Evolutionary conservation across 2,329 filamentous ascomycete genomes (phyloP).

Genomic region (Metarhizium sp.): DNA sequence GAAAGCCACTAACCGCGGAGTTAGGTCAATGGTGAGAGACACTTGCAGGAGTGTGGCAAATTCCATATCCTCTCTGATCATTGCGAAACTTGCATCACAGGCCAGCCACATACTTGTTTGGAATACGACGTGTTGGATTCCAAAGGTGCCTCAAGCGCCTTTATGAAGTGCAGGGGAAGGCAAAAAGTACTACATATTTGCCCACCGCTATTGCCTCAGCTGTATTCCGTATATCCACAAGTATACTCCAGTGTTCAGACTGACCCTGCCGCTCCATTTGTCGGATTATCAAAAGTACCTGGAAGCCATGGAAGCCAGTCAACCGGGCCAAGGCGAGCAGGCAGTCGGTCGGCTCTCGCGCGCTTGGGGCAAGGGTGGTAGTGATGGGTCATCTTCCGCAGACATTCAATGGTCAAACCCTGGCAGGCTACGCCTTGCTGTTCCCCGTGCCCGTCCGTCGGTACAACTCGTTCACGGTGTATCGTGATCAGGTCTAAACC

Average conservation of each 20-base stretch:
- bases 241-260: background rate
- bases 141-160: background rate
- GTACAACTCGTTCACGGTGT: background rate
- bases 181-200: too few species aligned
- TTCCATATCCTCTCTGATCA: background rate
- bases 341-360: background rate
- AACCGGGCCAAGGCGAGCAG: background rate
- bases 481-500: background rate
- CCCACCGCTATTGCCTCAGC: too few species aligned
- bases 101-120: background rate
- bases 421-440: background rate
- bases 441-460: background rate
- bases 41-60: background rate
- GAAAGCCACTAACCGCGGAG: background rate
- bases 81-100: background rate
- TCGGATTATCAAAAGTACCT: background rate
- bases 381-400: background rate
- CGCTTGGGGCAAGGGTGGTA: background rate
- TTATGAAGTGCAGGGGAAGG: background rate
- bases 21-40: background rate
- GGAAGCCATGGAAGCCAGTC: background rate
- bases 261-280: background rate
- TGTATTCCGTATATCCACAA: background rate
- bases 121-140: background rate
- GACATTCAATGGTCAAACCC: background rate